These are phyloP conservation scores for Phytopythium ostracodes DNA, from an alignment of 352 stramenopile species.

Conservation along the genomic window DNA sequence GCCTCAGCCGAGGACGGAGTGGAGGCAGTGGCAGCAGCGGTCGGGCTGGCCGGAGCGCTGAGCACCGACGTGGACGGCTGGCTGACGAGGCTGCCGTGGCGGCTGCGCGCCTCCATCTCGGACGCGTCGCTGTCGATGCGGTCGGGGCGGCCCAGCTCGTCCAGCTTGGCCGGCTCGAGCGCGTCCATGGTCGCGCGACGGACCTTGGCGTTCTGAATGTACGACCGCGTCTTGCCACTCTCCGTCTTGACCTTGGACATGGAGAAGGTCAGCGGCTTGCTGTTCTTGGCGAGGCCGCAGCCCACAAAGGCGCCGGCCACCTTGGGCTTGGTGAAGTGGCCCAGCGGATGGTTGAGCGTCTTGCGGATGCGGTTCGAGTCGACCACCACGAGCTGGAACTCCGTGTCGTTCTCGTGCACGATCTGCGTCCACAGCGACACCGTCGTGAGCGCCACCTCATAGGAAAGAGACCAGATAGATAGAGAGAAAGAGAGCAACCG, in stretches of 20 bases:
- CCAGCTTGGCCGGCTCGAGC: constrained; percentile 35
- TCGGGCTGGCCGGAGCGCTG: not conserved
- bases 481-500: no score
- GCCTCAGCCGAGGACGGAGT: not conserved
- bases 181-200: constrained; percentile 42
- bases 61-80: constrained; percentile 3
- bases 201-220: constrained; percentile 40
- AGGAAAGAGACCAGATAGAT: no score
- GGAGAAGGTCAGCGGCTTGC: constrained; percentile 31
- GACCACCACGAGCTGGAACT: constrained; percentile 45
- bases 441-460: not conserved
- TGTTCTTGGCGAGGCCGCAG: constrained; percentile 32
- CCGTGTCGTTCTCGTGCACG: constrained; percentile 38
- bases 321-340: constrained; percentile 45
- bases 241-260: constrained; percentile 22
- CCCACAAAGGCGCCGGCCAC: constrained; percentile 42
- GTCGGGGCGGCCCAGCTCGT: constrained; percentile 36
- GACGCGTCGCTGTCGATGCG: constrained; percentile 46
- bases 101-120: constrained; percentile 42
- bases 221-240: constrained; percentile 25
- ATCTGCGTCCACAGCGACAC: constrained; percentile 11
- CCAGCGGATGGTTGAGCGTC: constrained; percentile 58
- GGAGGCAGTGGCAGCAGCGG: not conserved
- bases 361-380: constrained; percentile 77
- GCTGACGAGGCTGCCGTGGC: constrained; percentile 11